Evolutionary conservation across 2,329 filamentous ascomycete species (phyloP).

Genomic region (Emergomyces pasteurianus): DNA sequence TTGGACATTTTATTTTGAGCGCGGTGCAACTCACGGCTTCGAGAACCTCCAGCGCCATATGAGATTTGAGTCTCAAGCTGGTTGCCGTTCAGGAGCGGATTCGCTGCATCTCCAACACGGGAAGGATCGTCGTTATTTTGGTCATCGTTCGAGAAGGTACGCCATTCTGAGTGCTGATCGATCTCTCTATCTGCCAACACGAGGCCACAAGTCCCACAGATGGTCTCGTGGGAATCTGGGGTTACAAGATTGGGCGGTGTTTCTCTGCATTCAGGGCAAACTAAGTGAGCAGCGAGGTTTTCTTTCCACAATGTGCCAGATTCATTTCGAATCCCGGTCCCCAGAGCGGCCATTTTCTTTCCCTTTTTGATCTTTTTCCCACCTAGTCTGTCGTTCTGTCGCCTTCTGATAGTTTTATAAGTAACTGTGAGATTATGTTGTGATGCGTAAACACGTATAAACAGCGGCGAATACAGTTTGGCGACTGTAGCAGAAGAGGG

Average conservation of each 20-base stretch:
- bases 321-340: conserved; percentile 34
- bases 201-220: conserved; percentile 82
- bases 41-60: conserved; percentile 60
- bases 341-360: conserved; percentile 25
- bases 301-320: conserved; percentile 51
- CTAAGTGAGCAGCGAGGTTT: conserved; percentile 74
- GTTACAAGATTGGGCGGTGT: conserved; percentile 85
- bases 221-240: conserved; percentile 85
- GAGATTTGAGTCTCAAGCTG: conserved; percentile 83
- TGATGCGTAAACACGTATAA: conserved; percentile 46
- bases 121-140: conserved; percentile 93
- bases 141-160: conserved; percentile 97
- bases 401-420: conserved; percentile 34
- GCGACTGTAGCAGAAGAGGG: conserved; percentile 24
- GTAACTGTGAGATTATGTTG: conserved; percentile 35
- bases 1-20: conserved; percentile 70
- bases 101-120: conserved; percentile 89
- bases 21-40: conserved; percentile 64
- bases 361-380: conserved; percentile 18
- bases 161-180: conserved; percentile 95
- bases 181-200: conserved; percentile 86
- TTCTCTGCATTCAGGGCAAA: conserved; percentile 85
- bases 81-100: conserved; percentile 78
- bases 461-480: conserved; percentile 62
- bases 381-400: conserved; percentile 23